These are phyloP conservation scores for Gossypium thurberi DNA, from an alignment of 345 rosid species.

Conservation along the genomic window DNA sequence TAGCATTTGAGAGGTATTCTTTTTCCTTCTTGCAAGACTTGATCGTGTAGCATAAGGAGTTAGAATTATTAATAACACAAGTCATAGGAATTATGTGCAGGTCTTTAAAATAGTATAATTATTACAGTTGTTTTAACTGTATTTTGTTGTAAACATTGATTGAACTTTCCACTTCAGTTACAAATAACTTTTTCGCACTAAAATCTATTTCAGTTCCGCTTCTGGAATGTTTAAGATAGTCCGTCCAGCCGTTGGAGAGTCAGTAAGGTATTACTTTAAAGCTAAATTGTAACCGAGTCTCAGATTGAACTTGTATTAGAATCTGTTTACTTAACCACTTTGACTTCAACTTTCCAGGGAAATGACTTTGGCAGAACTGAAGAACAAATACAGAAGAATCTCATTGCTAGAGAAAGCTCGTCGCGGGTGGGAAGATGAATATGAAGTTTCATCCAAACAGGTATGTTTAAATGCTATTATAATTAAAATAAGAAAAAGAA, in stretches of 20 bases:
- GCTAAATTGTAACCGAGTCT: neutral
- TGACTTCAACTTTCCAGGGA: conserved; percentile 43
- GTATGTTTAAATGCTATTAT: conserved; percentile 24
- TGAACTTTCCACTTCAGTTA: neutral
- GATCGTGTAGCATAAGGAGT: neutral
- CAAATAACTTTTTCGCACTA: neutral
- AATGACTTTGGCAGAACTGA: conserved; percentile 73
- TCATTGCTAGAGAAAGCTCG: conserved; percentile 69
- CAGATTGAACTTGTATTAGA: conserved; percentile 7
- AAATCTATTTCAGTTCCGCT: conserved; percentile 48
- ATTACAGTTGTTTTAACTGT: neutral
- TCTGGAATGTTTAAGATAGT: conserved; percentile 82
- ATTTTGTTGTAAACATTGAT: neutral
- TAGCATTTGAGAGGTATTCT: conserved; percentile 88
- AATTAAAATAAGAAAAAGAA: neutral
- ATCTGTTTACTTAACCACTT: conserved; percentile 6
- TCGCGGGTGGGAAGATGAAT: conserved; percentile 93
- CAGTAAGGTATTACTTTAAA: conserved; percentile 54
- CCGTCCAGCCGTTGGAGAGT: conserved; percentile 93
- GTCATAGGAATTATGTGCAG: neutral
- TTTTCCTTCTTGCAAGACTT: neutral
- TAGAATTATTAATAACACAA: neutral
- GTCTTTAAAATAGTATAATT: neutral
- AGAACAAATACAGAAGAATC: conserved; percentile 71
- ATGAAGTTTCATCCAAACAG: conserved; percentile 90